phyloP scores from a whole-genome alignment of 176 grass and related monocot genomes.

The Oryza glaberrima region DNA sequence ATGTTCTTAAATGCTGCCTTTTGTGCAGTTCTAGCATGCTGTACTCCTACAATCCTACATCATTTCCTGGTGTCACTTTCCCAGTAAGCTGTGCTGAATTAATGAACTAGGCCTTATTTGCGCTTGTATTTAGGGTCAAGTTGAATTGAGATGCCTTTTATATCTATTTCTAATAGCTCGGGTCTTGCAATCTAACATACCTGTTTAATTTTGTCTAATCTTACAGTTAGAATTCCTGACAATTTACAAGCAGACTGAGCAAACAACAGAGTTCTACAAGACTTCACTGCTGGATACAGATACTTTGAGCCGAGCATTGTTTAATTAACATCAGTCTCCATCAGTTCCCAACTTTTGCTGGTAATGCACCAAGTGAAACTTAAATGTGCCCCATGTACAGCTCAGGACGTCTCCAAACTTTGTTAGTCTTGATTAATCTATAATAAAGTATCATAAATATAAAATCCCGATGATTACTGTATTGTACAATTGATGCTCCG shows the following conservation, averaged over 20 bases:
- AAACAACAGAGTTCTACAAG: background rate
- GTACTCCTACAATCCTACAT: background rate
- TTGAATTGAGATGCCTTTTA: slow-evolving; percentile 27
- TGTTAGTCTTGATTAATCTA: slow-evolving; percentile 16
- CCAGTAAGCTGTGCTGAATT: background rate
- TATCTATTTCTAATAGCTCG: slow-evolving; percentile 9
- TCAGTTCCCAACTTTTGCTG: background rate
- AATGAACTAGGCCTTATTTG: slow-evolving; percentile 30
- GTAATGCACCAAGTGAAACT: background rate
- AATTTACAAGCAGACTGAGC: background rate
- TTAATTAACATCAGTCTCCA: slow-evolving; percentile 1
- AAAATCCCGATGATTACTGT: background rate
- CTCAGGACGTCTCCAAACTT: slow-evolving; percentile 7
- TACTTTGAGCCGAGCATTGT: background rate
- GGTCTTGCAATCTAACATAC: background rate
- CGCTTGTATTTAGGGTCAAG: background rate
- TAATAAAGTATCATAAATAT: background rate
- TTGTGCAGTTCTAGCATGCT: slow-evolving; percentile 10
- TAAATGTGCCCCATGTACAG: slow-evolving; percentile 14
- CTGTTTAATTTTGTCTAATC: background rate
- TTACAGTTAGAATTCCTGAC: slow-evolving; percentile 11
- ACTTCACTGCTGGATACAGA: background rate
- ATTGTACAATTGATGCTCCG: background rate
- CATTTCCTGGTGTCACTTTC: slow-evolving; percentile 20
- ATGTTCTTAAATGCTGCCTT: slow-evolving; percentile 26